Conservation (phyloP, 495 filamentous ascomycete species). For the Neurospora hispaniola region DNA sequence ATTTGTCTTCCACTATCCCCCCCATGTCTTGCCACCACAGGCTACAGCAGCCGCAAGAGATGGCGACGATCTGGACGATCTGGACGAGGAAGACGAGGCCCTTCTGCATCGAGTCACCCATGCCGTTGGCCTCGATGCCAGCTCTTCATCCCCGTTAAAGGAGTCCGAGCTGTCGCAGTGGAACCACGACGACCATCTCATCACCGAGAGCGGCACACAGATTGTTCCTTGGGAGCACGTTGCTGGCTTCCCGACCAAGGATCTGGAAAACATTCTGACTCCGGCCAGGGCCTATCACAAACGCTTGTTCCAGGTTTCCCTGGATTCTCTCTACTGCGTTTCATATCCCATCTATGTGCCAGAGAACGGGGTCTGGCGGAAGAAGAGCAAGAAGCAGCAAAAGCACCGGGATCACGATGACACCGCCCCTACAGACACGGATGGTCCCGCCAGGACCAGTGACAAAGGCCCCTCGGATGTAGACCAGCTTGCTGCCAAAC, state of each 20-base stretch:
- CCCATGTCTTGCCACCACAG: constrained; percentile 24
- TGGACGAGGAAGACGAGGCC: constrained; percentile 36
- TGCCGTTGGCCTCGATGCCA: constrained; percentile 15
- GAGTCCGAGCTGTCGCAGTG: constrained; percentile 37
- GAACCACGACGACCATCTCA: constrained; percentile 45
- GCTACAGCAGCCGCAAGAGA: constrained; percentile 12
- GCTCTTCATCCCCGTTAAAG: constrained; percentile 23
- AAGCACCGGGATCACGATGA: constrained; percentile 16
- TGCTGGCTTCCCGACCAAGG: constrained; percentile 62
- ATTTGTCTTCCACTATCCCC: constrained; percentile 89
- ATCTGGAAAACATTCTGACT: constrained; percentile 74
- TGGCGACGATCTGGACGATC: constrained; percentile 22
- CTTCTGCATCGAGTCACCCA: constrained; percentile 23
- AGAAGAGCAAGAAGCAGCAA: constrained; percentile 47
- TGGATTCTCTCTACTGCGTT: constrained; percentile 77
- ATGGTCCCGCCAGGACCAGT: constrained; percentile 4
- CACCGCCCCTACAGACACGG: constrained; percentile 2
- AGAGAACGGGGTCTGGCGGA: constrained; percentile 80
- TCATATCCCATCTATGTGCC: constrained; percentile 81
- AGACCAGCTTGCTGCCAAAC: constrained; percentile 28
- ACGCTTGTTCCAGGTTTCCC: constrained; percentile 71
- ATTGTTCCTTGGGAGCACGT: constrained; percentile 67
- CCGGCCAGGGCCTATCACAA: constrained; percentile 76
- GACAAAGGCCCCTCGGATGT: constrained; percentile 13
- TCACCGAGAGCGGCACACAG: constrained; percentile 41